Percentiles rank a stretch among this genome's conserved stretches.
These are phyloP conservation scores for Omphalea diandra DNA, from an alignment of 441 rosid species.

Conservation along the genomic window DNA sequence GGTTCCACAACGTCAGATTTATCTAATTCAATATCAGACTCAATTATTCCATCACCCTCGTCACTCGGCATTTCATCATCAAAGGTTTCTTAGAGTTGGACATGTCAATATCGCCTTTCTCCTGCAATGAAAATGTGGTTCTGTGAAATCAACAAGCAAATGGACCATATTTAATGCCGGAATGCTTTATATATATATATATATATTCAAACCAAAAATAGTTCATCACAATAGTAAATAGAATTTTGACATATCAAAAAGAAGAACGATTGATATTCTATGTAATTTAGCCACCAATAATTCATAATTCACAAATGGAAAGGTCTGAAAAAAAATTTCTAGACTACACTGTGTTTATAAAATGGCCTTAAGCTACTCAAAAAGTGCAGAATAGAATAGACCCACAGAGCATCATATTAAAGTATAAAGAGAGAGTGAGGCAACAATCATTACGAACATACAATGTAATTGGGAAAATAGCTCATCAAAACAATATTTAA, in stretches of 20 bases:
- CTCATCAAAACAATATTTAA: not conserved
- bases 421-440: not conserved
- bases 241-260: not conserved
- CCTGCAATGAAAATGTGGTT: constrained; percentile 31
- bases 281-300: not conserved
- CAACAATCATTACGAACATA: not conserved
- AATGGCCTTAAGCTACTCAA: not conserved
- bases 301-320: not conserved
- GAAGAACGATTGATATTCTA: not conserved
- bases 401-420: not conserved
- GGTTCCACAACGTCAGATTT: constrained; percentile 69
- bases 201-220: not conserved
- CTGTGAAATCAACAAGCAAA: constrained; percentile 8
- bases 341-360: not conserved
- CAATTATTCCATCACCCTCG: constrained; percentile 66
- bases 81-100: constrained; percentile 28
- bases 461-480: not conserved
- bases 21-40: constrained; percentile 88
- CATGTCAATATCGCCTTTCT: constrained; percentile 37
- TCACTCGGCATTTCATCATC: constrained; percentile 38
- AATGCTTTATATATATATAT: not conserved
- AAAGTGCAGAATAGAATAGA: not conserved
- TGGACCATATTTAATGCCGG: too few relatives aligned
- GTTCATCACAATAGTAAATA: not conserved
- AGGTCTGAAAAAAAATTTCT: not conserved